Evolutionary conservation across 2,329 filamentous ascomycete species (phyloP).

Genomic region (Fusarium floridanum): DNA sequence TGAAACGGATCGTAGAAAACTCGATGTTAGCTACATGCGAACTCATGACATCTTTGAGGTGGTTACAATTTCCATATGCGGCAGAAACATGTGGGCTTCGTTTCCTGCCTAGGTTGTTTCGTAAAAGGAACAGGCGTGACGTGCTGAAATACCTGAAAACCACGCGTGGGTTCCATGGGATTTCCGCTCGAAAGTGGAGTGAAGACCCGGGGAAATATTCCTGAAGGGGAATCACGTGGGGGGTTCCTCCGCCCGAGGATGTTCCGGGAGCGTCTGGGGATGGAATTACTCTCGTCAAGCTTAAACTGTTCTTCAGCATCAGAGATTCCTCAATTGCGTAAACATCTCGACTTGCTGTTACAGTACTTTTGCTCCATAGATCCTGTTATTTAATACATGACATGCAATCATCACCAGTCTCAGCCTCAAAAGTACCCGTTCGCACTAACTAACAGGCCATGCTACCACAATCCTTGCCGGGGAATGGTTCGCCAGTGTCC

Average conservation of each 20-base stretch:
- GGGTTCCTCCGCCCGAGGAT: background rate
- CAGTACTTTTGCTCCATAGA: background rate
- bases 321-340: background rate
- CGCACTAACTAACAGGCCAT: slow-evolving; percentile 1
- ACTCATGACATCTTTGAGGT: background rate
- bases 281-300: background rate
- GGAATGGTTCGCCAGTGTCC: background rate
- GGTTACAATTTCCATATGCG: background rate
- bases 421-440: background rate
- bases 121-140: background rate
- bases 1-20: background rate
- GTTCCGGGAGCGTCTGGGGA: background rate
- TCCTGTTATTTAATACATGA: background rate
- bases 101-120: background rate
- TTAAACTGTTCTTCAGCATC: background rate
- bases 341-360: background rate
- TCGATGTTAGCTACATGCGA: background rate
- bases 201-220: background rate
- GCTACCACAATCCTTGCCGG: background rate
- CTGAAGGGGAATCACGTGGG: background rate
- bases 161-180: background rate
- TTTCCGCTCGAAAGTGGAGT: background rate
- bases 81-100: background rate
- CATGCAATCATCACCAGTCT: background rate
- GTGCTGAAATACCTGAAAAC: background rate